A percentile compares a stretch with the other conserved stretches of the same genome.
These are phyloP conservation scores for Ganoderma sinense DNA, from an alignment of 1,284 basidiomycete species.

Conservation along the genomic window DNA sequence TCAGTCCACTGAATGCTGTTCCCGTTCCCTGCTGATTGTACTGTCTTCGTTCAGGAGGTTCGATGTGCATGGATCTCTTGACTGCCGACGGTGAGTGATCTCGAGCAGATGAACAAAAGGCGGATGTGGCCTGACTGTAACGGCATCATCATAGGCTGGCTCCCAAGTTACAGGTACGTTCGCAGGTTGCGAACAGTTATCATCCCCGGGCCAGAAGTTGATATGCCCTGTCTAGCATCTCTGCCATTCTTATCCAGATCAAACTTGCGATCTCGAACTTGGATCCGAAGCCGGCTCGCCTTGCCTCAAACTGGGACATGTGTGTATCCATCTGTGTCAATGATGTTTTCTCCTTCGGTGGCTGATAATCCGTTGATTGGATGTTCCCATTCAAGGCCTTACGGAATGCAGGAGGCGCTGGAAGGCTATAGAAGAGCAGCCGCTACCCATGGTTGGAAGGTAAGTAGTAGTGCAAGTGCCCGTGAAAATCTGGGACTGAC, in stretches of 20 bases:
- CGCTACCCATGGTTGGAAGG: conserved; percentile 63
- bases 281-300: conserved; percentile 62
- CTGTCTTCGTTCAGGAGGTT: conserved; percentile 53
- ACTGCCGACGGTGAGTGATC: conserved; percentile 59
- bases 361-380: not conserved
- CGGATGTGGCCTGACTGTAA: not conserved
- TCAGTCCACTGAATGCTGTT: not conserved
- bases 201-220: conserved; percentile 6
- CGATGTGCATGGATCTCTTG: conserved; percentile 73
- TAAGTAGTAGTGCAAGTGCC: conserved; percentile 28
- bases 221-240: conserved; percentile 48
- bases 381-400: conserved; percentile 45
- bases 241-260: conserved; percentile 69
- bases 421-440: conserved; percentile 66
- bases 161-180: conserved; percentile 65
- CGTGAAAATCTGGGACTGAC: not conserved
- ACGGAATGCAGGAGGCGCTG: conserved; percentile 59
- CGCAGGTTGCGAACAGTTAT: not conserved
- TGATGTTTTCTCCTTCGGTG: not conserved
- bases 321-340: not conserved
- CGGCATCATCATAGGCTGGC: conserved; percentile 53
- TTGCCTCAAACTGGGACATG: conserved; percentile 50
- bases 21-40: not conserved
- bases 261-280: conserved; percentile 66
- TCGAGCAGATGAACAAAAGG: not conserved